Conservation (phyloP, 208 protist genomes). For the Spironucleus salmonicida region DNA sequence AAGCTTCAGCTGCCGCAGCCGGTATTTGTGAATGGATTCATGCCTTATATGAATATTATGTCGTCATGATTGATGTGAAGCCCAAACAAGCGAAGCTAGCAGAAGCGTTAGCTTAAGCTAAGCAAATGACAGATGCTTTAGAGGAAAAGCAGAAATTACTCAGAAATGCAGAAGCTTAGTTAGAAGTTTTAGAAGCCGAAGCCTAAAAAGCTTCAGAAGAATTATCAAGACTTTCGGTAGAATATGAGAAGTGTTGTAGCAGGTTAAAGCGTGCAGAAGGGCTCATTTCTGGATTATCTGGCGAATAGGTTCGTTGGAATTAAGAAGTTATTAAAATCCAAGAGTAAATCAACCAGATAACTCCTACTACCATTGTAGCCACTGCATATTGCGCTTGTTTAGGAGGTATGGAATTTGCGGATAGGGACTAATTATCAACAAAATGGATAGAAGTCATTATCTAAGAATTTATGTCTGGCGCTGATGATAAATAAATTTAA, state of each 20-base stretch:
- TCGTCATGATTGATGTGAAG: constrained; percentile 78
- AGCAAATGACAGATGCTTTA: constrained; percentile 51
- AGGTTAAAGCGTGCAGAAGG: constrained; percentile 65
- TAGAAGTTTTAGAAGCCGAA: constrained; percentile 67
- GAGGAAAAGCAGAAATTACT: constrained; percentile 66
- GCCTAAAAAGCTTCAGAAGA: constrained; percentile 66
- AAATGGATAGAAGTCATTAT: constrained; percentile 56
- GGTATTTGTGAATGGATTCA: constrained; percentile 84
- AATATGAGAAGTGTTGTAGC: constrained; percentile 68
- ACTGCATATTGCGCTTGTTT: constrained; percentile 86
- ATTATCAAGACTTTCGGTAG: constrained; percentile 68
- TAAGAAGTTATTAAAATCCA: constrained; percentile 67
- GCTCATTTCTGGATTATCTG: constrained; percentile 80
- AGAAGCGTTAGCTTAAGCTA: constrained; percentile 65
- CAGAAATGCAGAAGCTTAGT: constrained; percentile 62
- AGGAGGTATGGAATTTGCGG: constrained; percentile 77
- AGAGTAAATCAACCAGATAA: constrained; percentile 60
- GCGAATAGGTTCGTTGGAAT: constrained; percentile 82
- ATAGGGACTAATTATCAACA: constrained; percentile 67
- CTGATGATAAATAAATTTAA: constrained; percentile 61
- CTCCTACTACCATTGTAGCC: constrained; percentile 82
- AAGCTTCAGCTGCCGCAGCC: constrained; percentile 59
- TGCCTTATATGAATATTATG: constrained; percentile 86
- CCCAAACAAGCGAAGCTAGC: constrained; percentile 67
- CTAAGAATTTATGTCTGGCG: constrained; percentile 50